Percentiles rank a stretch among this genome's conserved stretches.
phyloP scores from a whole-genome alignment of 73 alveolate species.

The Breviolum minutum region DNA sequence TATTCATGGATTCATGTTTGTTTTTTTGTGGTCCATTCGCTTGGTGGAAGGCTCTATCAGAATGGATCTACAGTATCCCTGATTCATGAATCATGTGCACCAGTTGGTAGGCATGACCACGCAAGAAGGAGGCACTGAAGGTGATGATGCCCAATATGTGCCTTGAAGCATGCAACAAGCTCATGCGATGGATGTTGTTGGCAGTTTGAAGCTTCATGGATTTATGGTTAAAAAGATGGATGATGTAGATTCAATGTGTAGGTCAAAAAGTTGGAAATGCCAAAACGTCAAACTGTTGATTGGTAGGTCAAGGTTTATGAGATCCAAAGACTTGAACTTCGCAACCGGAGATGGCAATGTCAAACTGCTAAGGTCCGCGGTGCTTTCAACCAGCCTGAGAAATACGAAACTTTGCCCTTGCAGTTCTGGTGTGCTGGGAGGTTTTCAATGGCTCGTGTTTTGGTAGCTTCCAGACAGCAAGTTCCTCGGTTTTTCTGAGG shows the following conservation, averaged over 20 bases:
- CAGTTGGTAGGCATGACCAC: conserved; percentile 16
- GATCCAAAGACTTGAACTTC: no score
- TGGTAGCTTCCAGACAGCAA: neutral
- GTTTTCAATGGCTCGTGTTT: neutral
- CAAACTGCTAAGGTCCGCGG: neutral
- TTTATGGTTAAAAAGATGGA: neutral
- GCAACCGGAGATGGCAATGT: no score
- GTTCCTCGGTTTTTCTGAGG: neutral
- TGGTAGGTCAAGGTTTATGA: no score
- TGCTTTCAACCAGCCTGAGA: conserved; percentile 48
- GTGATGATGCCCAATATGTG: conserved; percentile 56
- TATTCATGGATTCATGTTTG: no score
- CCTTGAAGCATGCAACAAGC: neutral
- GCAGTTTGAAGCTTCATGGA: neutral
- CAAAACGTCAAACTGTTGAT: no score
- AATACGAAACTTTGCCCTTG: conserved; percentile 17
- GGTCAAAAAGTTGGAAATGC: no score
- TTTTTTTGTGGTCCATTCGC: neutral
- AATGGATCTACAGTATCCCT: neutral
- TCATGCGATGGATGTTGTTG: neutral
- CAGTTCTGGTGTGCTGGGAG: neutral
- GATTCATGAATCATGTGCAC: neutral
- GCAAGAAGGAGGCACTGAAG: conserved; percentile 67
- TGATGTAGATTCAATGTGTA: neutral
- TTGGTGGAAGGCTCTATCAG: no score